phyloP scores from a whole-genome alignment of 164 flowering plant species.

The Amborella trichopoda region DNA sequence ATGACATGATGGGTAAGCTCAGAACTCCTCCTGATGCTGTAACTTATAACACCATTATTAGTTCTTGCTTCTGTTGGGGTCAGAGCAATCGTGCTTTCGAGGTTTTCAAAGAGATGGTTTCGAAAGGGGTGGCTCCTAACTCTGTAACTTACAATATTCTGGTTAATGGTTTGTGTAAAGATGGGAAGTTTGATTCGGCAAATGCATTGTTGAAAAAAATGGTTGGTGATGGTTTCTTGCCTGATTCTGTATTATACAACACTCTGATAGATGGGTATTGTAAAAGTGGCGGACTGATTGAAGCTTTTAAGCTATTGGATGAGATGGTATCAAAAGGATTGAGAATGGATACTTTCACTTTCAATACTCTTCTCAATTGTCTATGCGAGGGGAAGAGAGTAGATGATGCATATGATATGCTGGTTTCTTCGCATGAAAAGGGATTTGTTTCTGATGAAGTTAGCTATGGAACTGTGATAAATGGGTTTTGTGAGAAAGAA shows the following conservation, averaged over 20 bases:
- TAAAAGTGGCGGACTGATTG: conserved; percentile 42
- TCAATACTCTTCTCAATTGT: conserved; percentile 47
- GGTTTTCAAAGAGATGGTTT: conserved; percentile 47
- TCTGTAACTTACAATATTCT: conserved; percentile 42
- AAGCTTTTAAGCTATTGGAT: conserved; percentile 57
- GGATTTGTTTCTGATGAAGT: conserved; percentile 68
- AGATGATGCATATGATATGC: conserved; percentile 41
- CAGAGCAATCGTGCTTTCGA: conserved; percentile 27
- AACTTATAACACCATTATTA: conserved; percentile 72
- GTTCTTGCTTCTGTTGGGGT: conserved; percentile 41
- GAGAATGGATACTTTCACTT: conserved; percentile 52
- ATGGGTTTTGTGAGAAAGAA: conserved; percentile 44
- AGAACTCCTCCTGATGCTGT: conserved; percentile 56
- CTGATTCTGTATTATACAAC: conserved; percentile 62
- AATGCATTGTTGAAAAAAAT: conserved; percentile 25
- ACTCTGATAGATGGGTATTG: conserved; percentile 62
- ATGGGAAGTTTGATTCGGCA: conserved; percentile 63
- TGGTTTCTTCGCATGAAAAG: conserved; percentile 28
- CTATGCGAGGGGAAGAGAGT: conserved; percentile 52
- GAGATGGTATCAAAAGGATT: conserved; percentile 56
- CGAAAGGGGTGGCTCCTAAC: conserved; percentile 46
- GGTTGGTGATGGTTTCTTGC: conserved; percentile 50
- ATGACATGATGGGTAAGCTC: conserved; percentile 54
- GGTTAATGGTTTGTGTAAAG: conserved; percentile 57
- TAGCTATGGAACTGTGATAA: conserved; percentile 72